These are phyloP conservation scores for Trametes cinnabarina DNA, from an alignment of 768 basidiomycete species.

Conservation along the genomic window DNA sequence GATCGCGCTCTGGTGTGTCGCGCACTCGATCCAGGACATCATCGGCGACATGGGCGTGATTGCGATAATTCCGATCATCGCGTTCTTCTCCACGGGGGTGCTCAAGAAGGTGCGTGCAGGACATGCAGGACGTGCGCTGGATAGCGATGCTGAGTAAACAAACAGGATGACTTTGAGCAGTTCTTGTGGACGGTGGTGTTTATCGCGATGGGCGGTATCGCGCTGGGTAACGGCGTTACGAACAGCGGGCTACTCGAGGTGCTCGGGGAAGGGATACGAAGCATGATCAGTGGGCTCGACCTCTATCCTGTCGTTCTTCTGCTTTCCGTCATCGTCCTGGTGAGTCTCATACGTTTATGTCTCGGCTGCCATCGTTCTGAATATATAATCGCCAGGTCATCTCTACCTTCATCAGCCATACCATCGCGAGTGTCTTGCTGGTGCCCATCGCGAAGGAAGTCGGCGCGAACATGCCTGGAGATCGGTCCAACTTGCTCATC, in stretches of 20 bases:
- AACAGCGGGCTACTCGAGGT: constrained; percentile 84
- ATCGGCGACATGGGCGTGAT: constrained; percentile 98
- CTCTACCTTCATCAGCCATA: constrained; percentile 96
- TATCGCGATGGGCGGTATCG: constrained; percentile 97
- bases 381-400: constrained; percentile 52
- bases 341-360: constrained; percentile 10
- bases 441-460: constrained; percentile 95
- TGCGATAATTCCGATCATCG: constrained; percentile 87
- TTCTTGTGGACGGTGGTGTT: constrained; percentile 95
- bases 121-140: neutral
- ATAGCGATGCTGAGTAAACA: neutral
- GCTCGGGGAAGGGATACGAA: constrained; percentile 62
- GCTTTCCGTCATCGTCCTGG: constrained; percentile 29
- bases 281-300: constrained; percentile 56
- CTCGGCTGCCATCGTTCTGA: neutral
- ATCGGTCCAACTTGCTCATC: constrained; percentile 80
- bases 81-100: constrained; percentile 92
- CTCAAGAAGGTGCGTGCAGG: constrained; percentile 79
- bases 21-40: constrained; percentile 66
- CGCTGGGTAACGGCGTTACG: constrained; percentile 89
- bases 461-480: constrained; percentile 60
- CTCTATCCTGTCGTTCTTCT: constrained; percentile 77
- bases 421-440: constrained; percentile 94
- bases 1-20: constrained; percentile 88
- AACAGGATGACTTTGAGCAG: constrained; percentile 94